Evolutionary conservation across 176 grass and related monocot genomes (phyloP).

Genomic region (Aegilops tauschii): DNA sequence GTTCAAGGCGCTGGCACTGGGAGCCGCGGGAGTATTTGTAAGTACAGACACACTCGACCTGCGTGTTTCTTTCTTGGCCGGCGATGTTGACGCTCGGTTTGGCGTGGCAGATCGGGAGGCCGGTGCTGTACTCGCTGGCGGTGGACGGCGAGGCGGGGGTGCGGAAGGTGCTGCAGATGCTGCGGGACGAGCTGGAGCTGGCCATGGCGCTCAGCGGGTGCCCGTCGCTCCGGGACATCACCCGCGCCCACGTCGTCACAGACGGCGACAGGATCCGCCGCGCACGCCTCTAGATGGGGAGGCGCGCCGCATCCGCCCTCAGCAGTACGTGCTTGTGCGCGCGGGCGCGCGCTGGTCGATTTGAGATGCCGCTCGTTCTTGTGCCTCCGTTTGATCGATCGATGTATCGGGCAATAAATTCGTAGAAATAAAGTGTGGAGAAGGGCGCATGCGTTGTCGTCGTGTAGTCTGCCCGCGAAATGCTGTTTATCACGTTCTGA

Average conservation of each 20-base stretch:
- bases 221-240: constrained; percentile 71
- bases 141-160: constrained; percentile 78
- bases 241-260: constrained; percentile 44
- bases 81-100: neutral
- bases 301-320: neutral
- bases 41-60: neutral
- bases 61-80: neutral
- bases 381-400: neutral
- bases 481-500: no score
- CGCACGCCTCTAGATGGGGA: constrained; percentile 30
- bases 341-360: neutral
- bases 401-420: neutral
- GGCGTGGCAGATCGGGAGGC: constrained; percentile 67
- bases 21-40: constrained; percentile 91
- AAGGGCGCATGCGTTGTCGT: no score
- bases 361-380: neutral
- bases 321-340: neutral
- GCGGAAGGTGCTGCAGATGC: constrained; percentile 60
- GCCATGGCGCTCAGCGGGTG: constrained; percentile 80
- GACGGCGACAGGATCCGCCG: constrained; percentile 44
- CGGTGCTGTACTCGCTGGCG: constrained; percentile 71
- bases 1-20: constrained; percentile 86
- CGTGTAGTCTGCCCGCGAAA: no score
- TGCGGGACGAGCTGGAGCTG: constrained; percentile 78
- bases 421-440: neutral